Percentiles rank a stretch among this genome's conserved stretches.
These are phyloP conservation scores for Xanthoconium purpureum DNA, from an alignment of 768 basidiomycete genomes.

Conservation along the genomic window DNA sequence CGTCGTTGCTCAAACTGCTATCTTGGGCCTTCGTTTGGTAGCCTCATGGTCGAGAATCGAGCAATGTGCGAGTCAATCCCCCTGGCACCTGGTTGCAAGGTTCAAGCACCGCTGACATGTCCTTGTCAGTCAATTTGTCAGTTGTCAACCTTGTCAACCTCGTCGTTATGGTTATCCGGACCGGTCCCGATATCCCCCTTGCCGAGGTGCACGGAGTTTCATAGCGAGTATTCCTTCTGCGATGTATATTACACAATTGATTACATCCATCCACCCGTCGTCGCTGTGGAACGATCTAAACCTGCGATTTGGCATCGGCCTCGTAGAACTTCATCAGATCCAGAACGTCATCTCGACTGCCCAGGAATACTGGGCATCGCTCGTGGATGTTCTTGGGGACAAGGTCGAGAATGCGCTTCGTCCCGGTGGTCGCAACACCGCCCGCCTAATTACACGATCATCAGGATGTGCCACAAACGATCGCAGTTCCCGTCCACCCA, in stretches of 20 bases:
- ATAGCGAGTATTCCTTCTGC: not conserved
- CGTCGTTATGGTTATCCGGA: too few relatives aligned
- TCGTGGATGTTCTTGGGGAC: constrained; percentile 85
- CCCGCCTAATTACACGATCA: constrained; percentile 62
- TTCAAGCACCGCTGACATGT: too few relatives aligned
- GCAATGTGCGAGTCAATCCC: too few relatives aligned
- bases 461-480: not conserved
- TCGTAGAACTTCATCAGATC: constrained; percentile 88
- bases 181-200: too few relatives aligned
- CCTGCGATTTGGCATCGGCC: constrained; percentile 22
- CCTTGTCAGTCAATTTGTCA: not conserved
- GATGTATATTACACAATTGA: constrained; percentile 5
- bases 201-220: not conserved
- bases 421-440: constrained; percentile 94
- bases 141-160: not conserved
- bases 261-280: not conserved
- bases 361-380: constrained; percentile 89
- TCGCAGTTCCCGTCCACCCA: constrained; percentile 30
- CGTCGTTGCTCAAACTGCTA: not conserved
- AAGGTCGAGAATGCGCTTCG: constrained; percentile 89
- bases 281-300: not conserved
- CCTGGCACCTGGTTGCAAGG: too few relatives aligned
- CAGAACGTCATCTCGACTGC: constrained; percentile 87
- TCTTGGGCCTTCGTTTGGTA: not conserved
- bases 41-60: too few relatives aligned